These are phyloP conservation scores for Capillidium rhysosporum DNA, from an alignment of 371 early-diverging fungal species.

Conservation along the genomic window DNA sequence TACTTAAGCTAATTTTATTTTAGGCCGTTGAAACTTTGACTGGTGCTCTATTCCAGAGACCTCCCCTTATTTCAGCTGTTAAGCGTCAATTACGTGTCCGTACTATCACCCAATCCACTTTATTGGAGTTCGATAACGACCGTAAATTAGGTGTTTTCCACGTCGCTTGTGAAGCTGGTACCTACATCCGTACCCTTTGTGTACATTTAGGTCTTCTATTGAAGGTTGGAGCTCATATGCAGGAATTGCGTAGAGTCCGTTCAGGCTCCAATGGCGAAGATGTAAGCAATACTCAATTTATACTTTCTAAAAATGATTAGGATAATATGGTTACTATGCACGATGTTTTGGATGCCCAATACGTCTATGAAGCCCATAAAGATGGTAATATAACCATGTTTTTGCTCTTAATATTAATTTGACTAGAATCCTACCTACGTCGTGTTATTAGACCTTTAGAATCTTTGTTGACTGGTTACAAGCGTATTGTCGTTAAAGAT, in stretches of 20 bases:
- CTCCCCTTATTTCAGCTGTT: constrained; percentile 99
- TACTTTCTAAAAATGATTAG: constrained; percentile 10
- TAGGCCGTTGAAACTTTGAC: constrained; percentile 85
- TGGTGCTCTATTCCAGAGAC: constrained; percentile 98
- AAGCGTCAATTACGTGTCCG: constrained; percentile 99
- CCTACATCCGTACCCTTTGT: constrained; percentile 99
- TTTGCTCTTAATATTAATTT: too few relatives aligned
- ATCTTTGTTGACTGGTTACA: constrained; percentile 84
- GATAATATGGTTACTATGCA: constrained; percentile 98
- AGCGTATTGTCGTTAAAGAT: constrained; percentile 98
- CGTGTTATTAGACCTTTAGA: constrained; percentile 94
- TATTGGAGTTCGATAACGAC: constrained; percentile 93
- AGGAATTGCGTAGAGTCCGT: constrained; percentile 96
- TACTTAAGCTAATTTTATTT: neutral
- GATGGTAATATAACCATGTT: constrained; percentile 36
- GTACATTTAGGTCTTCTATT: constrained; percentile 96
- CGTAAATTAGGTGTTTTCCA: constrained; percentile 93
- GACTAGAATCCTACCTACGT: constrained; percentile 65
- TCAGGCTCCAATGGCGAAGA: constrained; percentile 88
- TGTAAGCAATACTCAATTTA: constrained; percentile 15
- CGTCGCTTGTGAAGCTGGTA: constrained; percentile 99
- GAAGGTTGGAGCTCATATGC: constrained; percentile 98
- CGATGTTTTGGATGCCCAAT: constrained; percentile 97
- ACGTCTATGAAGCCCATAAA: constrained; percentile 89
- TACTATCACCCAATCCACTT: constrained; percentile 91